Base-by-base conservation (phyloP, 495 filamentous ascomycete genomes). In the Letharia lupina region DNA sequence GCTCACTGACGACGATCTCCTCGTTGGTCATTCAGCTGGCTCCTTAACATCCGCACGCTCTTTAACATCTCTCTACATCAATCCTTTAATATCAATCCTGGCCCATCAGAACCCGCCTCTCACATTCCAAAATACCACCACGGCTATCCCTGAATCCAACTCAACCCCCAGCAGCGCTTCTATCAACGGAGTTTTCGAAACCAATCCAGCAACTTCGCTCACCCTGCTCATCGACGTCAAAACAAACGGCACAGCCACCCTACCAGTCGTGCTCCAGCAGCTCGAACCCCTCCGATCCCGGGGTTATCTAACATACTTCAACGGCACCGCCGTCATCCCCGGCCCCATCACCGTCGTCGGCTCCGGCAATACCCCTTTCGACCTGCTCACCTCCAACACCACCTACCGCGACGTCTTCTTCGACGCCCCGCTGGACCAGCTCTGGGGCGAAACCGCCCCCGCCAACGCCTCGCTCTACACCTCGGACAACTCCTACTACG, bases 271-370 rank as follows among this genome's bases (percentile, higher is more conserved):
- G 3, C 45, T 73, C 40, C 64, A 68, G 1, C 82, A 85, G 47
- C 78, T 92, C 0, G 73, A 80, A 28, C 79, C 82, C 7, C 77
- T 91, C 3, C 80, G 85, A 13, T 80, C 83, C 39, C 71, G 73
- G 20, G 81, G 80, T 35, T 89, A 81, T 75, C 73, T 91, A 8
- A 84, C 81, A 12, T 81, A 82, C 66, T 80, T 81, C 63, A 73
- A 87, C 65, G 77, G 83, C 35, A 78, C 75, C 1, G 71, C 73
- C 44, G 63, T 78, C 35, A 59, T 77, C 28, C 68, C 71, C 3
- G 74, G 88, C 4, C 82, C 83, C n/a, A 73, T 93, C 37, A 94
- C 89, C 2, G 81, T 93, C 0, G 84, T 93, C 3, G 84, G 83
- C 1, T 88, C 86, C 0, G 88, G 90, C 13, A 82, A 83, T 62